Conservation (phyloP, 805 yeast genomes). For the Yarrowia osloensis region DNA sequence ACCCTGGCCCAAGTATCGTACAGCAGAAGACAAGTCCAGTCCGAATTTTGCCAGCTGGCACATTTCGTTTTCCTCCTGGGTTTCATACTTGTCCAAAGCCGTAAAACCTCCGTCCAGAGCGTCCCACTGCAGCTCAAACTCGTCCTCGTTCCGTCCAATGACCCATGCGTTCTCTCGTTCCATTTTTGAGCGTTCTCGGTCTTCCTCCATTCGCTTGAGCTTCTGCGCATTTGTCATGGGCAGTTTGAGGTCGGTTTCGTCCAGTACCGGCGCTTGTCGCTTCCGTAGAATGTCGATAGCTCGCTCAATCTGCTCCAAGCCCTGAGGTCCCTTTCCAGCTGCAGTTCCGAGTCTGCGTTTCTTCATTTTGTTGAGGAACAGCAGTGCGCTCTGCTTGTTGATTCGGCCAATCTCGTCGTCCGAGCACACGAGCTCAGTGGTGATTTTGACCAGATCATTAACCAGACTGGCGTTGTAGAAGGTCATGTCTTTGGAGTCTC, state of each 20-base stretch:
- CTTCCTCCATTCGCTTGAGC: conserved; percentile 82
- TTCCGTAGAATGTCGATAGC: background rate
- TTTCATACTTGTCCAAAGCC: conserved; percentile 52
- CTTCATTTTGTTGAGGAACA: conserved; percentile 1
- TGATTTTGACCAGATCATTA: conserved; percentile 6
- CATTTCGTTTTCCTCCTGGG: conserved; percentile 57
- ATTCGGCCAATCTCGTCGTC: conserved; percentile 22
- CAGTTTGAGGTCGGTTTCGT: conserved; percentile 11
- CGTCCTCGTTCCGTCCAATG: conserved; percentile 49
- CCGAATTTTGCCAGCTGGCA: conserved; percentile 17
- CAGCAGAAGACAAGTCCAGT: conserved; percentile 12
- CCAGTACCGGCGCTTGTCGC: background rate
- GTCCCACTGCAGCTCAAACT: conserved; percentile 54
- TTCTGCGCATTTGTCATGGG: conserved; percentile 52
- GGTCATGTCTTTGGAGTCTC: conserved; percentile 1
- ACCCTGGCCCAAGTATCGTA: background rate
- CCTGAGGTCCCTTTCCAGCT: conserved; percentile 7
- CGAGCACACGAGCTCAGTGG: conserved; percentile 17
- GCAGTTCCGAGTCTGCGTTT: background rate
- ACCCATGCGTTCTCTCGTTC: conserved; percentile 82
- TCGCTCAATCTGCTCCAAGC: background rate
- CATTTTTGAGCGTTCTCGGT: conserved; percentile 81
- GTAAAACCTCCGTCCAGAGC: conserved; percentile 42
- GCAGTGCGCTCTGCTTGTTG: conserved; percentile 35
- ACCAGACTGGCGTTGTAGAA: conserved; percentile 15